Percentiles rank a stretch among this genome's conserved stretches.
phyloP scores from a whole-genome alignment of 352 stramenopile genomes.

The Pythium aquatile region DNA sequence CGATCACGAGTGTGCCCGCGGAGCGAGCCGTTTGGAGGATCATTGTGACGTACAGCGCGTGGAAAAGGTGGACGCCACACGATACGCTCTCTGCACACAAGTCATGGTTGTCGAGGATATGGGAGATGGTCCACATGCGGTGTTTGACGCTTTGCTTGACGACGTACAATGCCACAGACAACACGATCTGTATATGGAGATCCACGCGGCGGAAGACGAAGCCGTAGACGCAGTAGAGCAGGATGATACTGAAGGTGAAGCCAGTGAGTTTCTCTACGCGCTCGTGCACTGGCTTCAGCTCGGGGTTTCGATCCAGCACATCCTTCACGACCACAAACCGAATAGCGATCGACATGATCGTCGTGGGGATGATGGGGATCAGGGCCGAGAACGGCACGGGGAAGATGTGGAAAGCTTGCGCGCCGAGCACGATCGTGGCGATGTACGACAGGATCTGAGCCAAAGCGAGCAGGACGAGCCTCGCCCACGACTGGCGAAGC shows the following conservation, averaged over 20 bases:
- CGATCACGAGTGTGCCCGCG: slow-evolving; percentile 22
- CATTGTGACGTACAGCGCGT: slow-evolving; percentile 35
- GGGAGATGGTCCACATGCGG: slow-evolving; percentile 20
- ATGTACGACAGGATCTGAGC: slow-evolving; percentile 25
- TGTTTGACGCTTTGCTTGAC: background rate
- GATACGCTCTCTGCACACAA: slow-evolving; percentile 16
- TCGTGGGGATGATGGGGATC: slow-evolving; percentile 9
- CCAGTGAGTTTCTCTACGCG: background rate
- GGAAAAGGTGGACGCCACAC: slow-evolving; percentile 30
- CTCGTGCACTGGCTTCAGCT: background rate
- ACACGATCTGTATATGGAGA: background rate
- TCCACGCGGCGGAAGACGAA: background rate
- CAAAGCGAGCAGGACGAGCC: slow-evolving; percentile 9
- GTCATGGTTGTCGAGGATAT: slow-evolving; percentile 29
- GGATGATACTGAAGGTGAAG: slow-evolving; percentile 1
- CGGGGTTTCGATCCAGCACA: background rate
- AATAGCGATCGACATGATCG: slow-evolving; percentile 23
- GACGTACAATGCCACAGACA: background rate
- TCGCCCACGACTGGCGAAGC: slow-evolving; percentile 21
- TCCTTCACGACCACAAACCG: slow-evolving; percentile 7
- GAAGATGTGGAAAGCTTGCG: slow-evolving; percentile 23
- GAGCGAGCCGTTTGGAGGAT: slow-evolving; percentile 43
- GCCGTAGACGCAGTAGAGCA: background rate
- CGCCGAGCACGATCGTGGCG: slow-evolving; percentile 21
- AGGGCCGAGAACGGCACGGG: slow-evolving; percentile 32